phyloP scores from a whole-genome alignment of 2,329 filamentous ascomycete species.

The Knufia fluminis region DNA sequence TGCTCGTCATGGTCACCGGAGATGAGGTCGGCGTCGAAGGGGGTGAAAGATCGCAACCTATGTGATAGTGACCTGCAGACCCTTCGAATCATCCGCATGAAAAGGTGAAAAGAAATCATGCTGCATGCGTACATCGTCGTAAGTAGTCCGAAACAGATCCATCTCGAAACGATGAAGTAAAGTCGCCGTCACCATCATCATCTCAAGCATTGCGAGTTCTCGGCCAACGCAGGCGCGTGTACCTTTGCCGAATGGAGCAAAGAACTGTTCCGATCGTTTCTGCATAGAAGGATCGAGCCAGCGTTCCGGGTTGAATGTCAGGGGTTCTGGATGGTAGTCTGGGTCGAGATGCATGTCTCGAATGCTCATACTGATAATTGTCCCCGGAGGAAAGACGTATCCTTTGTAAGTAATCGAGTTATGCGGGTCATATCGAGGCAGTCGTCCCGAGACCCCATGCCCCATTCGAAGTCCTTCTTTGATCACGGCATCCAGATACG shows the following conservation, averaged over 20 bases:
- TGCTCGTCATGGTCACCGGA: too few relatives aligned
- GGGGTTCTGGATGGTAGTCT: conserved; percentile 12
- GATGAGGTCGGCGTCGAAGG: neutral
- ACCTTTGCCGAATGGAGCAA: conserved; percentile 19
- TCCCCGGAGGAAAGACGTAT: conserved; percentile 18
- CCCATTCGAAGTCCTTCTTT: conserved; percentile 28
- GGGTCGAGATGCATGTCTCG: conserved; percentile 17
- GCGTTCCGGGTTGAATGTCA: conserved; percentile 16
- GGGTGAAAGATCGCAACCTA: neutral
- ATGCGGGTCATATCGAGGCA: conserved; percentile 23
- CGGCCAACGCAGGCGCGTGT: conserved; percentile 19
- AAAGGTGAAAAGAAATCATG: conserved; percentile 6
- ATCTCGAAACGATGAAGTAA: conserved; percentile 12
- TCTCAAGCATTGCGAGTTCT: conserved; percentile 20
- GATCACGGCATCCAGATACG: conserved; percentile 27
- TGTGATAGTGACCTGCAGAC: conserved; percentile 5
- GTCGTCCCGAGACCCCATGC: conserved; percentile 26
- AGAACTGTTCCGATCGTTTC: conserved; percentile 7
- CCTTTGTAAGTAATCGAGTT: conserved; percentile 12
- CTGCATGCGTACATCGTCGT: conserved; percentile 6
- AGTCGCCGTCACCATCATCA: conserved; percentile 15
- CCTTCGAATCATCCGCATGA: conserved; percentile 5
- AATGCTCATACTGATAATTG: conserved; percentile 21
- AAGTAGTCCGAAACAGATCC: conserved; percentile 1
- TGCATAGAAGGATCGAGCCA: conserved; percentile 12